Evolutionary conservation across 306 rosid genomes (phyloP), one percentile per base, ranked within the genome.

Genomic region (Adenanthera pavonina): DNA sequence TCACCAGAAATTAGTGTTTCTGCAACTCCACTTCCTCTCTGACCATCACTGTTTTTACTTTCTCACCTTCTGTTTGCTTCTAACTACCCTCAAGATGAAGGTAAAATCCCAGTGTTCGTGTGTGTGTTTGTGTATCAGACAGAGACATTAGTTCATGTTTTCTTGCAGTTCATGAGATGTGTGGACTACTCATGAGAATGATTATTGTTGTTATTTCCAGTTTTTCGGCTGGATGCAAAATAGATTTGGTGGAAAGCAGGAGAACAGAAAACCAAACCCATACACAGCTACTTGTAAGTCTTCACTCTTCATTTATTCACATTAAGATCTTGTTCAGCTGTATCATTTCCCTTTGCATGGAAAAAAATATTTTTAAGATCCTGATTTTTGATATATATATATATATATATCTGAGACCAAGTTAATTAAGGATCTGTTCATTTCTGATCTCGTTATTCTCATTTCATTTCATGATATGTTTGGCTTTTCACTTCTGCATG

Each of bases 171-270:
- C 38, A 1, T 30, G 67, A 30, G 11, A 20, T 17, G 59, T 7
- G 30, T 54, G 25, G 25, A 17, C 59, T 53, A 8, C 14, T 51
- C 56, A 25, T 2, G 7, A 60, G 30, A 4, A 59, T 59, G 6
- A 25, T 25, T 25, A 25, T 25, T 30, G 16, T 60, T 62, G 9
- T 51, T 79, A 36, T 43, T 70, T 85, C 89, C 90, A 96, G 99
- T 90, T 96, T 81, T 86, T 96, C 76, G 75, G 92, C 69, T 96
- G 99, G 99, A 89, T 95, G 94, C 99, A 95, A 81, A 92, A 87
- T 78, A 93, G 90, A 84, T 87, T 96, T 64, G 81, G 82, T 74
- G 94, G 93, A 44, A 93, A 89, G 82, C 97, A 85, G 68, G 97
- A 87, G 69, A 86, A 52, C 82, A 90, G 83, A 83, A 92, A 77